phyloP scores from a whole-genome alignment of 1,139 yeast species.

The Blastobotrys proliferans region DNA sequence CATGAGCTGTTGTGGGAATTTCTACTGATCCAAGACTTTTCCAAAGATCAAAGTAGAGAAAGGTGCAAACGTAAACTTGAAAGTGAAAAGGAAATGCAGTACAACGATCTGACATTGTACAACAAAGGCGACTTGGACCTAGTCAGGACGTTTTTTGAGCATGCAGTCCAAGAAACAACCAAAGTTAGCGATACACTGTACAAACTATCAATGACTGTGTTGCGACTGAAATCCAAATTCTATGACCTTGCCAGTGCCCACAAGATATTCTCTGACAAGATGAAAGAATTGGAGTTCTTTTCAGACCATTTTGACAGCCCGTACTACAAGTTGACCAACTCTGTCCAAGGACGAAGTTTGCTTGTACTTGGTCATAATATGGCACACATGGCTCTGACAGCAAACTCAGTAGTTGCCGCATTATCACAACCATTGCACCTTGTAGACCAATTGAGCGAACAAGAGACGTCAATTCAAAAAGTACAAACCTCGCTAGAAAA shows the following conservation, averaged over 20 bases:
- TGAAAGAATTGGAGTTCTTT: constrained; percentile 20
- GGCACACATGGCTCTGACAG: constrained; percentile 18
- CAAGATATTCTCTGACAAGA: constrained; percentile 20
- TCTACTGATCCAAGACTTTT: constrained; percentile 38
- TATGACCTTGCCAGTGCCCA: constrained; percentile 23
- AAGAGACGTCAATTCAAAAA: constrained; percentile 22
- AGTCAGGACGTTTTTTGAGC: constrained; percentile 26
- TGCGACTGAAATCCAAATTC: constrained; percentile 22
- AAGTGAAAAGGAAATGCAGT: constrained; percentile 32
- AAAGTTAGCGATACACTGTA: constrained; percentile 18
- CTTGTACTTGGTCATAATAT: constrained; percentile 17
- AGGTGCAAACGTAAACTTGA: constrained; percentile 34
- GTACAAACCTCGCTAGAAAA: constrained; percentile 27
- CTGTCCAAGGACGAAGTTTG: constrained; percentile 14
- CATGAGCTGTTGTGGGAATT: constrained; percentile 46
- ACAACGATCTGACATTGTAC: constrained; percentile 27
- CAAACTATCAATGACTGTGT: constrained; percentile 17
- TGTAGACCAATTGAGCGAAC: constrained; percentile 25
- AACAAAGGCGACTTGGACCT: constrained; percentile 24
- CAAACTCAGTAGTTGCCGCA: constrained; percentile 23
- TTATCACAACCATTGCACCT: constrained; percentile 25
- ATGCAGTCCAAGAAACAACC: constrained; percentile 26
- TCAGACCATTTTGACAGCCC: constrained; percentile 11
- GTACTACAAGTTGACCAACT: constrained; percentile 15
- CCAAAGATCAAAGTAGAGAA: constrained; percentile 34